phyloP scores from a whole-genome alignment of 1,284 basidiomycete genomes.

The Apiotrichum gracile region DNA sequence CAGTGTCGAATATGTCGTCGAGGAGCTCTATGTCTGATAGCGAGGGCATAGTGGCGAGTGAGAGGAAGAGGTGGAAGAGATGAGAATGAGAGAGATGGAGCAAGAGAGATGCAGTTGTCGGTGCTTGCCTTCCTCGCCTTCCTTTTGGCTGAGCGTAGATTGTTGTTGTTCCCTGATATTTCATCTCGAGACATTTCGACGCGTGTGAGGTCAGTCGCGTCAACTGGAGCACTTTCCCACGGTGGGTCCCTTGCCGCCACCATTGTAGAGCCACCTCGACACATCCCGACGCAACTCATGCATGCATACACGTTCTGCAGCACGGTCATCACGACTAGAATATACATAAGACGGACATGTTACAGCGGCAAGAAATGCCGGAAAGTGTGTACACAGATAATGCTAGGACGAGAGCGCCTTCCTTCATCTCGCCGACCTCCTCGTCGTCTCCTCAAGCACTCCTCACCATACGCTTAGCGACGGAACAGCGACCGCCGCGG shows the following conservation, averaged over 20 bases:
- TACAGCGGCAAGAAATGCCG: too few species aligned
- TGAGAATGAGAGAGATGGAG: conserved; percentile 6
- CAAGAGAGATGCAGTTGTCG: background rate
- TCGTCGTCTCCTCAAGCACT: too few species aligned
- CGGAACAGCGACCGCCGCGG: conserved; percentile 25
- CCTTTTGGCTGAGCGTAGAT: background rate
- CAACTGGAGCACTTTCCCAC: conserved; percentile 4
- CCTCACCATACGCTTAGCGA: conserved; percentile 6
- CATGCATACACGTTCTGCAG: too few species aligned
- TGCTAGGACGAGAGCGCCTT: too few species aligned
- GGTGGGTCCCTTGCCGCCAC: background rate
- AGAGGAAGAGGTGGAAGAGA: conserved; percentile 8
- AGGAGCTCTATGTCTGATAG: conserved; percentile 6
- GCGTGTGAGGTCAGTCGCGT: conserved; percentile 10
- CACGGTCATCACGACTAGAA: too few species aligned
- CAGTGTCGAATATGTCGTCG: conserved; percentile 16
- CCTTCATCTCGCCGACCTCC: too few species aligned
- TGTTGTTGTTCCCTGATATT: too few species aligned
- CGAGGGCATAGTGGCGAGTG: background rate
- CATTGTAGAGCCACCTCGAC: too few species aligned
- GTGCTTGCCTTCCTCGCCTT: background rate
- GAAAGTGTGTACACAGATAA: too few species aligned
- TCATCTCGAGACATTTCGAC: too few species aligned
- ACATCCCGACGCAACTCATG: too few species aligned
- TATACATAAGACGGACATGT: too few species aligned